phyloP scores from a whole-genome alignment of 495 filamentous ascomycete species.

The Lindgomyces ingoldianus region DNA sequence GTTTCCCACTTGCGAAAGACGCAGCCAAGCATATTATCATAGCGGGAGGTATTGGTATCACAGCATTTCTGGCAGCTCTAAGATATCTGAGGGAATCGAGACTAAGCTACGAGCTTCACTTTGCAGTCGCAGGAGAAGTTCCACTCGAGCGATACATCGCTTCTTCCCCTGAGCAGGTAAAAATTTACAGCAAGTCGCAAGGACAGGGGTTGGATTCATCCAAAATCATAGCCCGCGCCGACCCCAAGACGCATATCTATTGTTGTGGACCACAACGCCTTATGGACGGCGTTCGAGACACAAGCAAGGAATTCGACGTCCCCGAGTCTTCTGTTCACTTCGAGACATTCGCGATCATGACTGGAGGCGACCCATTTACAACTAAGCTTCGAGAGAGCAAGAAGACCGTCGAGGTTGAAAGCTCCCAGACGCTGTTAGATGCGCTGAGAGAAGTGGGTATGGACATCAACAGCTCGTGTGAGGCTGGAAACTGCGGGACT shows the following conservation, averaged over 20 bases:
- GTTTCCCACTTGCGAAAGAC: constrained; percentile 27
- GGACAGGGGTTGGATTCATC: constrained; percentile 53
- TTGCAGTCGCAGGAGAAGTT: constrained; percentile 27
- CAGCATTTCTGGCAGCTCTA: constrained; percentile 28
- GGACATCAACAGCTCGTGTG: constrained; percentile 55
- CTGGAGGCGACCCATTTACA: constrained; percentile 58
- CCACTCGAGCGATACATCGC: constrained; percentile 34
- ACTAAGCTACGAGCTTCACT: constrained; percentile 47
- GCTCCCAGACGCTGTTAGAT: constrained; percentile 47
- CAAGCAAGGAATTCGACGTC: constrained; percentile 46
- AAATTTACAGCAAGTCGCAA: constrained; percentile 51
- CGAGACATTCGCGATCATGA: constrained; percentile 56
- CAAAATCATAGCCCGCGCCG: constrained; percentile 44
- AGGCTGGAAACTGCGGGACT: constrained; percentile 62
- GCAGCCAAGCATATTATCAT: constrained; percentile 37
- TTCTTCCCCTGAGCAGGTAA: constrained; percentile 40
- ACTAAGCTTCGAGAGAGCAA: constrained; percentile 47
- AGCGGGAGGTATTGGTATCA: constrained; percentile 37
- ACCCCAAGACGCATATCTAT: constrained; percentile 56
- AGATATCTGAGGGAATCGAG: constrained; percentile 1
- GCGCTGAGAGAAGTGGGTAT: constrained; percentile 49
- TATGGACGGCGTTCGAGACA: constrained; percentile 49
- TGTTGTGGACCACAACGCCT: constrained; percentile 56
- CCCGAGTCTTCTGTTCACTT: constrained; percentile 54
- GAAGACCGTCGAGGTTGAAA: constrained; percentile 44